Percentiles rank a stretch among this genome's conserved stretches.
Evolutionary conservation across 768 basidiomycete genomes (phyloP).

Genomic region (Tephrocybe sp.): DNA sequence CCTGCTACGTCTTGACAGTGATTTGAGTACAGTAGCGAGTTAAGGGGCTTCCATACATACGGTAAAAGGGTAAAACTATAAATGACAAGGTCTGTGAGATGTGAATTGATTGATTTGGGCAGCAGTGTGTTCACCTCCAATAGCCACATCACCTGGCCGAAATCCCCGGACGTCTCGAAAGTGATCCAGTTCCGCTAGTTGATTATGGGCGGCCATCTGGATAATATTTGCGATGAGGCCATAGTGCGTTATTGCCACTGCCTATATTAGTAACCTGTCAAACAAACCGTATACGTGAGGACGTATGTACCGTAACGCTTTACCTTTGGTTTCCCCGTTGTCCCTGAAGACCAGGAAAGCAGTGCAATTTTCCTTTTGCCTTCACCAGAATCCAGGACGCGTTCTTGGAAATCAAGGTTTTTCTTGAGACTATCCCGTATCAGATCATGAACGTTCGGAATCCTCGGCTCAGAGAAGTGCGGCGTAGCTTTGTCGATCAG

Average conservation of each 20-base stretch:
- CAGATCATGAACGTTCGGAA: slow-evolving; percentile 25
- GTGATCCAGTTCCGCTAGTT: slow-evolving; percentile 22
- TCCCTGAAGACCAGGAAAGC: slow-evolving; percentile 67
- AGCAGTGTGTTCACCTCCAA: slow-evolving; percentile 30
- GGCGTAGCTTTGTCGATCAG: slow-evolving; percentile 29
- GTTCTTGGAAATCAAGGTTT: slow-evolving; percentile 37
- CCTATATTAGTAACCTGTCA: slow-evolving; percentile 27
- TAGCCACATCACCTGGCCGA: slow-evolving; percentile 49
- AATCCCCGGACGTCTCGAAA: slow-evolving; percentile 32
- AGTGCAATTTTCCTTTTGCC: slow-evolving; percentile 61
- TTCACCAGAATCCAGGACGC: slow-evolving; percentile 47
- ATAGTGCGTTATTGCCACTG: slow-evolving; percentile 53
- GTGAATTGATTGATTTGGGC: slow-evolving; percentile 1
- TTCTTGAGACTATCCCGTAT: slow-evolving; percentile 24
- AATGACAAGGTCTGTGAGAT: slow-evolving; percentile 13
- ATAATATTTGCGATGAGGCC: slow-evolving; percentile 57
- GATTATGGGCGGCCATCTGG: slow-evolving; percentile 46
- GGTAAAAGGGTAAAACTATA: slow-evolving; percentile 36
- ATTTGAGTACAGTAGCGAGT: slow-evolving; percentile 24
- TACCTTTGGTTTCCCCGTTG: slow-evolving; percentile 68
- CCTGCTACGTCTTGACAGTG: slow-evolving; percentile 35
- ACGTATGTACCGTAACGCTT: slow-evolving; percentile 1
- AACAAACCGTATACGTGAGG: slow-evolving; percentile 4
- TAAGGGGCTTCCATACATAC: slow-evolving; percentile 42
- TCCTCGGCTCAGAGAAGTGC: slow-evolving; percentile 6